Evolutionary conservation across 768 basidiomycete genomes (phyloP).

Genomic region (Pleurotus giganteus): DNA sequence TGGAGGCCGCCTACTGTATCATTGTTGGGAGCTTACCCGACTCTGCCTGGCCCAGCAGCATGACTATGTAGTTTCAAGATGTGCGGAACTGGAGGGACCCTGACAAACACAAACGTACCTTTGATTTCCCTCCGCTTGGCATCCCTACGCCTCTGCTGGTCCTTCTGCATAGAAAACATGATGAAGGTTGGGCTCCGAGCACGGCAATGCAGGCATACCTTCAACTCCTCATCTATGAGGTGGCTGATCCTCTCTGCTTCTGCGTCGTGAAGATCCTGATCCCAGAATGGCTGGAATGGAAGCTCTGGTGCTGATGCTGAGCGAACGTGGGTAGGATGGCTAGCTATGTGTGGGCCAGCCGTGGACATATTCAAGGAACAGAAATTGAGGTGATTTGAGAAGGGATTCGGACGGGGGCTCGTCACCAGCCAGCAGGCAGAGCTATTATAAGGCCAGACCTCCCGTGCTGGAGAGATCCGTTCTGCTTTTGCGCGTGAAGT

Average conservation of each 20-base stretch:
- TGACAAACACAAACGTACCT: conserved; percentile 31
- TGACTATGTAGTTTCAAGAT: conserved; percentile 38
- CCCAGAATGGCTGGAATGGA: conserved; percentile 3
- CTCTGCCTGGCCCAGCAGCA: conserved; percentile 79
- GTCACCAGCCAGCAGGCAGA: background rate
- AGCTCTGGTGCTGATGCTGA: background rate
- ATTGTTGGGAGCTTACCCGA: conserved; percentile 33
- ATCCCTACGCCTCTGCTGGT: conserved; percentile 44
- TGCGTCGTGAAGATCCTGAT: conserved; percentile 20
- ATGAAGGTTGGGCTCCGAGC: background rate
- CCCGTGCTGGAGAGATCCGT: background rate
- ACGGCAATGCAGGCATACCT: conserved; percentile 27
- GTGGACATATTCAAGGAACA: background rate
- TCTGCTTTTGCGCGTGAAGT: background rate
- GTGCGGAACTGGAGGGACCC: conserved; percentile 4
- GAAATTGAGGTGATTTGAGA: background rate
- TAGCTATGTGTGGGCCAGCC: background rate
- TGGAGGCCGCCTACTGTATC: background rate
- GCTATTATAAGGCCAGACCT: background rate
- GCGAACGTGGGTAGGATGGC: conserved; percentile 1
- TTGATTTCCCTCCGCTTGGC: conserved; percentile 49
- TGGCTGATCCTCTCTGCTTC: conserved; percentile 47
- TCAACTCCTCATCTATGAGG: conserved; percentile 57
- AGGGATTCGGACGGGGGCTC: background rate
- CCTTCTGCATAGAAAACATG: conserved; percentile 37